Evolutionary conservation across 2,329 filamentous ascomycete species (phyloP), one percentile per base, ranked within the genome.

Genomic region (Aspergillus japonicus): DNA sequence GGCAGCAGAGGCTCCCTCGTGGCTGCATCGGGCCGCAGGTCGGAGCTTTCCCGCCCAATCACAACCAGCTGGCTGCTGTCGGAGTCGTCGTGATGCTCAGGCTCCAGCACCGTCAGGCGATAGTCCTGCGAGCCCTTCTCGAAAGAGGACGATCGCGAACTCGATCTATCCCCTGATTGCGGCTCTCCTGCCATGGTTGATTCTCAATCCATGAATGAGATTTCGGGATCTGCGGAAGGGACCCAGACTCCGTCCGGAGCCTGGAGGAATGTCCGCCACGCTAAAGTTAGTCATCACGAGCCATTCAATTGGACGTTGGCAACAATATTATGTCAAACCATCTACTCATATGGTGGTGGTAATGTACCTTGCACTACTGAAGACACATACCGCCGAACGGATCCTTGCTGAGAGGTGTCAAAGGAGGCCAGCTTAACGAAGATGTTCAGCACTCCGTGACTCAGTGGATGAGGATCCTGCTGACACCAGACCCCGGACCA

Each of bases 1-100:
- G 67, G 67, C 47, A 69, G 61, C 12, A 69, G 64, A 21, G 67
- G 67, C 19, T 69, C 65, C 23, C 56, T 62, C 26, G 64, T 62
- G 54, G 53, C 58, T 11, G 56, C 49, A 33, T 59, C 54, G 54
- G 52, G 57, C 49, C 61, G 58, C 19, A 51, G 57, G 50, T 68
- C 66, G 56, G 57, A 58, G 48, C 67, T 68, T n/a, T 52, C 57
- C 57, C 66, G 62, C 16, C 49, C 54, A 33, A 61, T 54, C 44
- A 51, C 39, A 55, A 63, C 44, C n/a, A 62, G 60, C 50, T 62
- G 58, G 48, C 50, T 59, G 51, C 31, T 61, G 21, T 51, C 57
- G 19, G 56, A 60, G 42, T 60, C 56, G 26, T 29, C 26, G 8
- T 29, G 26, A 58, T 60, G 51, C 24, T 54, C 57, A 24, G 44